Percentiles rank a stretch among this genome's conserved stretches.
Conservation (phyloP, 176 grass and related monocot genomes). For the Dendrocalamus sinicus region DNA sequence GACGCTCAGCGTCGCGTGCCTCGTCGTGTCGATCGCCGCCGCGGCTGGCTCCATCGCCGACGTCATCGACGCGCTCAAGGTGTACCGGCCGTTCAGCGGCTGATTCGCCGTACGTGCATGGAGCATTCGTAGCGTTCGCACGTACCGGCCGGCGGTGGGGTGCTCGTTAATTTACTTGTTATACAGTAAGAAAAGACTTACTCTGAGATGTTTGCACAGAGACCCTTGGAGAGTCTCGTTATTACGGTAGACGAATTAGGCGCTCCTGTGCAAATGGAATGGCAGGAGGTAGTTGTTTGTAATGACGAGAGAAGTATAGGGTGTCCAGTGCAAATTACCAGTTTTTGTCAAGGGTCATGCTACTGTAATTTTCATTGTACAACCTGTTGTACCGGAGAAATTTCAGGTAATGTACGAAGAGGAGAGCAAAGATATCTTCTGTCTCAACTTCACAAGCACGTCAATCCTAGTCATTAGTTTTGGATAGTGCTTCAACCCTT, state of each 20-base stretch:
- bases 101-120: conserved; percentile 7
- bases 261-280: neutral
- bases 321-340: neutral
- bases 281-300: neutral
- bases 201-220: neutral
- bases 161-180: neutral
- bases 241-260: neutral
- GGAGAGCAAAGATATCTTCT: neutral
- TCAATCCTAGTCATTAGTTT: neutral
- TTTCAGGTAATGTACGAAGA: neutral
- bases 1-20: conserved; percentile 56
- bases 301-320: neutral
- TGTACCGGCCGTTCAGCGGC: conserved; percentile 66
- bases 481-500: neutral
- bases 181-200: neutral
- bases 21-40: conserved; percentile 63
- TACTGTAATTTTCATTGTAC: conserved; percentile 20
- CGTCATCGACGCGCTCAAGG: conserved; percentile 64
- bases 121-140: neutral
- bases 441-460: neutral
- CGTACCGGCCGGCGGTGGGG: neutral
- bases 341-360: neutral
- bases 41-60: conserved; percentile 70
- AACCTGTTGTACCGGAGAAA: conserved; percentile 16
- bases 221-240: neutral